These are phyloP conservation scores for Takashimella koratensis DNA, from an alignment of 1,284 basidiomycete genomes.

Conservation along the genomic window DNA sequence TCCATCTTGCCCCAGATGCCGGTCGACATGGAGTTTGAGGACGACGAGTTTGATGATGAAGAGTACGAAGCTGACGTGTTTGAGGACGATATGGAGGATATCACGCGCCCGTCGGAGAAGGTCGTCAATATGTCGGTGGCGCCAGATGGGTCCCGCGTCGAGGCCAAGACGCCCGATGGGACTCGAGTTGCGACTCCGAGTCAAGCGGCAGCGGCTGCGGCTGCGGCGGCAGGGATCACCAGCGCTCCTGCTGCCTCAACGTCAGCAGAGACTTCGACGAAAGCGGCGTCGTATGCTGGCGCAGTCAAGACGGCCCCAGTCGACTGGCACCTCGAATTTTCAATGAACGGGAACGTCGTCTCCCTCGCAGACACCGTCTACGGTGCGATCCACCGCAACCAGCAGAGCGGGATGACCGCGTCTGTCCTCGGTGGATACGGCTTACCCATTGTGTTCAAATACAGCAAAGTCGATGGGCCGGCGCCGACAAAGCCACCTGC, in stretches of 20 bases:
- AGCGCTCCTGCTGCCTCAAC: constrained; percentile 19
- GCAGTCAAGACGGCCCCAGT: constrained; percentile 85
- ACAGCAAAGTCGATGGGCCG: constrained; percentile 86
- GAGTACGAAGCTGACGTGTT: constrained; percentile 57
- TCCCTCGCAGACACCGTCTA: constrained; percentile 89
- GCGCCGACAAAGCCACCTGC: constrained; percentile 49
- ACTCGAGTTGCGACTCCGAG: constrained; percentile 85
- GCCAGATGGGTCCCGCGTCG: constrained; percentile 85
- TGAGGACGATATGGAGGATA: constrained; percentile 60
- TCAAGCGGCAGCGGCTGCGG: constrained; percentile 39
- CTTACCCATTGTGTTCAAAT: constrained; percentile 61
- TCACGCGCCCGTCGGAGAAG: constrained; percentile 60
- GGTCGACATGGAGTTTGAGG: constrained; percentile 49
- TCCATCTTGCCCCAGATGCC: constrained; percentile 31
- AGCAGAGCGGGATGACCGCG: constrained; percentile 6
- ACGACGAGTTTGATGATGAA: constrained; percentile 66
- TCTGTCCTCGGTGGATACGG: constrained; percentile 16
- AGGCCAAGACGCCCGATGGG: constrained; percentile 93
- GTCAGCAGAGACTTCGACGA: constrained; percentile 41
- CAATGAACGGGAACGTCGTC: constrained; percentile 77
- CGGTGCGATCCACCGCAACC: constrained; percentile 74
- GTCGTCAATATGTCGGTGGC: constrained; percentile 79
- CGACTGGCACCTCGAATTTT: constrained; percentile 97
- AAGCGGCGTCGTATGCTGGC: constrained; percentile 77
- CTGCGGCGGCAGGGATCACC: constrained; percentile 13